Evolutionary conservation across 2,329 filamentous ascomycete genomes (phyloP), one percentile per base, ranked within the genome.

Genomic region (Penicillium glabrum): DNA sequence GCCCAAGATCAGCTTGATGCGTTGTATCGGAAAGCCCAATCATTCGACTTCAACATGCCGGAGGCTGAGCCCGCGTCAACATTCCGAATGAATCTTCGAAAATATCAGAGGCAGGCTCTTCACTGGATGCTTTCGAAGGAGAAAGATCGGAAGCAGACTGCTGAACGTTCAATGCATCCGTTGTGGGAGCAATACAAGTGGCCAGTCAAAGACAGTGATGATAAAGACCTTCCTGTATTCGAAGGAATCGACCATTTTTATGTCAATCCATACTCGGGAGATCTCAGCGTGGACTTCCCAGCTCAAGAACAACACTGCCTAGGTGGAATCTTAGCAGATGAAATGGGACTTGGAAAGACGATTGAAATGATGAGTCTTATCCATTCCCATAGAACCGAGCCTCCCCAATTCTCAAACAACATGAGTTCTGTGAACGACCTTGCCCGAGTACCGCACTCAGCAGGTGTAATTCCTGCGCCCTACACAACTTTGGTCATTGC

Each of bases 81-180:
- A 0, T 99, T 99, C 73, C 82, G 83, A 6, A 87, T 99, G 86
- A 82, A 87, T 37, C 80, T 99, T 27, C 87, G 95, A 3, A 91
- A 91, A 51, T 99, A 99, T 65, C 95, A 99, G 72, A 96, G 92
- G 69, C 95, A 99, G 74, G 92, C 95, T 0, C 77, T 99, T 6
- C 82, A 97, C 70, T 99, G 95, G 95, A 97, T 99, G 92, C 82
- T 98, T 61, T 83, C 87, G 5, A 98, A 98, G 72, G 95, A 99
- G 72, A 93, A 87, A 66, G 86, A 96, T 61, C 83, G 89, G 60
- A 87, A 86, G 63, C 83, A 85, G 11, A 83, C 86, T 37, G 85
- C 86, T 53, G 87, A 93, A 67, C 80, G 81, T 4, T 97, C 92
- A 0, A 96, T 99, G 91, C 93, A 99, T 74, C 95, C 95, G 0